These are phyloP conservation scores for Botrytis porri DNA, from an alignment of 2,329 filamentous ascomycete genomes.

Conservation along the genomic window DNA sequence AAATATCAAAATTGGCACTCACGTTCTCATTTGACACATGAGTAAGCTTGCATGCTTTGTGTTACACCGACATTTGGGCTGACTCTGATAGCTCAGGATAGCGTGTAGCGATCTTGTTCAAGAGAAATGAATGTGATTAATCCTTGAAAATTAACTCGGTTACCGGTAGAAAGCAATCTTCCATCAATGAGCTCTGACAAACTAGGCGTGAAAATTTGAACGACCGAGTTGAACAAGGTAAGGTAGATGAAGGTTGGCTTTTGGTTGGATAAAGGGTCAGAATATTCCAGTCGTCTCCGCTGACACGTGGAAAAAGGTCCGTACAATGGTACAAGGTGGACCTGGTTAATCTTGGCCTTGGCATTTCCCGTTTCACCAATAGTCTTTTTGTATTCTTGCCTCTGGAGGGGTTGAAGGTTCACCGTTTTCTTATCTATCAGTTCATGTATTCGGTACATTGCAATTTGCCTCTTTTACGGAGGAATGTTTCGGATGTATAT, in stretches of 20 bases:
- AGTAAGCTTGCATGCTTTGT: conserved; percentile 16
- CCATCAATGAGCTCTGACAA: background rate
- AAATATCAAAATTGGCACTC: conserved; percentile 2
- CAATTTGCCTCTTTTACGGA: background rate
- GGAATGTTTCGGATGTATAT: background rate
- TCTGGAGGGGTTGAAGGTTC: conserved; percentile 1
- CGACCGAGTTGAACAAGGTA: background rate
- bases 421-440: conserved; percentile 8
- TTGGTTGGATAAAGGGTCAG: background rate
- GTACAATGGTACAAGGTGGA: conserved; percentile 6
- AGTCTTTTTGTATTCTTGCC: background rate
- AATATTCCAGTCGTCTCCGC: background rate
- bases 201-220: background rate
- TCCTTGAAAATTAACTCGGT: background rate
- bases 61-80: conserved; percentile 21
- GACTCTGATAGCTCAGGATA: conserved; percentile 7
- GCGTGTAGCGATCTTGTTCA: background rate
- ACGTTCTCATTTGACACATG: conserved; percentile 10
- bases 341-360: background rate
- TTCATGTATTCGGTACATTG: background rate
- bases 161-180: background rate
- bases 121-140: background rate
- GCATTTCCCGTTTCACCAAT: background rate
- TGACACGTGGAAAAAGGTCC: conserved; percentile 16
- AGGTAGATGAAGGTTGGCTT: background rate